phyloP scores from a whole-genome alignment of 1,139 yeast genomes.

The Arxiozyma heterogenica region DNA sequence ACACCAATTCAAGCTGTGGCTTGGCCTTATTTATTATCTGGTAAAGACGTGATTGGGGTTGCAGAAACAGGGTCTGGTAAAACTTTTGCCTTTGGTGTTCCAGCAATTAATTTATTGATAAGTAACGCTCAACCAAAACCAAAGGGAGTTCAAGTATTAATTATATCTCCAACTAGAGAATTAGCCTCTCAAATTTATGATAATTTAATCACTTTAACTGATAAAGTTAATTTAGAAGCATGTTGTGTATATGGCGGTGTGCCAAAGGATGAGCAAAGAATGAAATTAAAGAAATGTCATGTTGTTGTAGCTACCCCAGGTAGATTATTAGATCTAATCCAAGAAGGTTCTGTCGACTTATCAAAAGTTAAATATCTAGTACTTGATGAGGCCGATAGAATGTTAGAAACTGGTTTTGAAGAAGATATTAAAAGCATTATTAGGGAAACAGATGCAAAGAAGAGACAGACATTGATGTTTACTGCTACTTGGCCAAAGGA shows the following conservation, averaged over 20 bases:
- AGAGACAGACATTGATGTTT: constrained; percentile 95
- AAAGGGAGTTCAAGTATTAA: constrained; percentile 61
- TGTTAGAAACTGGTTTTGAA: constrained; percentile 95
- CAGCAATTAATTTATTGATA: constrained; percentile 71
- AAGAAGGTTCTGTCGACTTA: constrained; percentile 77
- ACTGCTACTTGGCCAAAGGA: constrained; percentile 98
- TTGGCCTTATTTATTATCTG: constrained; percentile 83
- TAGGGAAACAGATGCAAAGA: constrained; percentile 75
- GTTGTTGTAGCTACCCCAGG: constrained; percentile 97
- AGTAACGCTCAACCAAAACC: constrained; percentile 24
- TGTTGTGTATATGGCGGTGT: constrained; percentile 97
- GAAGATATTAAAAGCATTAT: constrained; percentile 86
- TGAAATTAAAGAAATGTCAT: constrained; percentile 51
- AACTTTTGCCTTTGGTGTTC: constrained; percentile 95
- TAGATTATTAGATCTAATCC: constrained; percentile 78
- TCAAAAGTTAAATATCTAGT: constrained; percentile 67
- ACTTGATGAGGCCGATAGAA: constrained; percentile 95
- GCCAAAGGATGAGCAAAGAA: constrained; percentile 84
- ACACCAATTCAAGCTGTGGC: constrained; percentile 96
- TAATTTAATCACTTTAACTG: constrained; percentile 61
- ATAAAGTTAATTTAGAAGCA: constrained; percentile 53
- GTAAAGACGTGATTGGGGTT: constrained; percentile 88
- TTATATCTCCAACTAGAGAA: constrained; percentile 95
- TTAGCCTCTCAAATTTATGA: constrained; percentile 90
- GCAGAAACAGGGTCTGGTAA: constrained; percentile 99